Evolutionary conservation across 2,329 filamentous ascomycete genomes (phyloP).

Genomic region (Akanthomyces dipterigenus): DNA sequence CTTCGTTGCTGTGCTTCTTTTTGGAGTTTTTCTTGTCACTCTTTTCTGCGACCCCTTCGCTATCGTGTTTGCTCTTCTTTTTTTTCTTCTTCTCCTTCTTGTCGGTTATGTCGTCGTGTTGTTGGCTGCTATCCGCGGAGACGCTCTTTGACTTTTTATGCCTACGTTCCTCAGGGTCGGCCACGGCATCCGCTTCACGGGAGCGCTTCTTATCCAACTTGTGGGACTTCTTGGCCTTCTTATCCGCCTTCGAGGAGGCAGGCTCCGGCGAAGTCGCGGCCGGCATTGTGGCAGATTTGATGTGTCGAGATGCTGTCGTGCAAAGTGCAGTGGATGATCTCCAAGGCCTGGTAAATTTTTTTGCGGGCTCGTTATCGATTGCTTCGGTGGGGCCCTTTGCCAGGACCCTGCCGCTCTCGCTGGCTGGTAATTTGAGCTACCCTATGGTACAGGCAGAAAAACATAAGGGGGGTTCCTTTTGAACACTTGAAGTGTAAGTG

Average conservation of each 20-base stretch:
- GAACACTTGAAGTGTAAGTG: no score
- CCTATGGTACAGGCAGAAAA: background rate
- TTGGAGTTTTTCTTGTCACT: constrained; percentile 13
- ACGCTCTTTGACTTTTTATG: constrained; percentile 46
- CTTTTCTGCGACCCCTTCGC: constrained; percentile 11
- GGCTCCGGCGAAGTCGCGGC: constrained; percentile 26
- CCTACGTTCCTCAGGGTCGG: constrained; percentile 35
- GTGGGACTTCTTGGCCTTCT: constrained; percentile 30
- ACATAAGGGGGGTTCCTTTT: no score
- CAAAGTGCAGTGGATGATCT: background rate
- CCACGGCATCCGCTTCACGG: constrained; percentile 35
- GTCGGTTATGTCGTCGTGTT: constrained; percentile 23
- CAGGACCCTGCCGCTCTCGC: no score
- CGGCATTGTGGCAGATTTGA: constrained; percentile 24
- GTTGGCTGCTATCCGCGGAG: constrained; percentile 22
- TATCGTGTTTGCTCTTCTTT: constrained; percentile 23
- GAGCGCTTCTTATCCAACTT: constrained; percentile 38
- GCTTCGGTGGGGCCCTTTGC: background rate
- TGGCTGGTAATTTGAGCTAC: no score
- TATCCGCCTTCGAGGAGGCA: constrained; percentile 27
- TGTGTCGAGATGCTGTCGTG: constrained; percentile 10
- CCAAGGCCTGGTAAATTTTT: constrained; percentile 18
- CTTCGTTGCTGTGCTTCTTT: constrained; percentile 11
- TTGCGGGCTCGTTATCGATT: constrained; percentile 18
- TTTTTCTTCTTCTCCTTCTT: constrained; percentile 27